Base-by-base conservation (phyloP, 345 rosid species). In the Psidium friedrichsthalianum region DNA sequence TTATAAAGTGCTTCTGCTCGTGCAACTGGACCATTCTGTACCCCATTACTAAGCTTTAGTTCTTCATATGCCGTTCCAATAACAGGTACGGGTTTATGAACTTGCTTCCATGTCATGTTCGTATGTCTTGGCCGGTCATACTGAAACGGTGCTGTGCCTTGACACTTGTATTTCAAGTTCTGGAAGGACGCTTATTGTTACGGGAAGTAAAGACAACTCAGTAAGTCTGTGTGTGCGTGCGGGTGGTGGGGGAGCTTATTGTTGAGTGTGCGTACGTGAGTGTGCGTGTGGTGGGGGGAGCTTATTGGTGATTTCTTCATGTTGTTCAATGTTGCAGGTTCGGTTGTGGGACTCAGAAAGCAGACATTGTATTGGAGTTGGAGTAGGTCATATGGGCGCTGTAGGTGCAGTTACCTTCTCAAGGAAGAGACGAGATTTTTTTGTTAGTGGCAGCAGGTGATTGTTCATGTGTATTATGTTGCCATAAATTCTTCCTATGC, bases 371-470 rank as follows among this genome's bases (percentile, higher is more conserved):
- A 86, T 97, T 88, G 98, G 98, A 89, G 87, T 97, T 87, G 99
- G 98, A 82, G 89, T 87, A 21, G 98, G 99, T 84, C 99, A 97
- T 91, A 93, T 90, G 93, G 98, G 94, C 52, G 98, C 97, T 57
- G 94, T 97, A 84, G 96, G 94, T 87, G 98, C 99, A 80, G 92
- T 97, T 87, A 95, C 98, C 86, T 96, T 97, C 89, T 92, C 99
- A 10, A 97, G 93, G 89, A 97, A 90, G 89, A 82, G 61, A 83
- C 87, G 56, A 27, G 92, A 89, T 87, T 97, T 97, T 89, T 92
- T 97, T 89, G 95, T 97, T 87, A 95, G 96, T 88, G 99, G 96
- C 82, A 96, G 98, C 85, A 95, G 99, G 99, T 96, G 85, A 89
- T 82, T 44, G 12, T 69, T 69, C 40, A 69, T 36, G 25, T 13